Evolutionary conservation across 139 green algal species (phyloP), one percentile per base, ranked within the genome.

Genomic region (Closterium sp.): DNA sequence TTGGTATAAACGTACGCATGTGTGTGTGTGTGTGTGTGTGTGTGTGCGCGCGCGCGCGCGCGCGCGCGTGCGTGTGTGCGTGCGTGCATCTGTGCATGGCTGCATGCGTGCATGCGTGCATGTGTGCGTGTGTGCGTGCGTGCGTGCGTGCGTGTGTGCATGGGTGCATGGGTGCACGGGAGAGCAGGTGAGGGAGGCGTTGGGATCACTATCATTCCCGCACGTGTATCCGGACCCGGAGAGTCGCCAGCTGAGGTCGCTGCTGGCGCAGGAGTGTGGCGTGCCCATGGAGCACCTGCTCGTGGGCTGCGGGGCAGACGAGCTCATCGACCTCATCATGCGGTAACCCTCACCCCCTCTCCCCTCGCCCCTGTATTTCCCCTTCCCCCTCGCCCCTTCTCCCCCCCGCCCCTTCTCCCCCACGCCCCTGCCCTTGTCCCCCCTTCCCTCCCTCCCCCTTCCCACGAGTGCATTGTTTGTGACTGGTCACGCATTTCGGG

Each of bases 201-300:
- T 99, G n/a, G 97, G 94, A 4, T 95, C 79, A 1, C 97, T 99
- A 96, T 10, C 94, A 0, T 99, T 98, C 90, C 97, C 98, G 0
- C 96, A 99, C 94, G 98, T 99, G 86, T 99, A 99, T 93, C 98
- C 98, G 13, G 98, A 99, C 94, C 98, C 98, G 10, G 97, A 99
- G 95, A 97, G 96, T 1, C 92, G 97, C 6, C 91, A 90, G 29
- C 95, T 99, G 73, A 95, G 98, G 0, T 94, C 95, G 45, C 97
- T 95, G 0, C 96, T 99, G 17, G 94, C 96, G 0, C 73, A 97
- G 45, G 95, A 96, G 93, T 95, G 96, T 79, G 95, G 96, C 89
- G 96, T 99, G 9, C 96, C 97, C 0, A 92, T 95, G 34, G 97
- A 99, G 95, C 93, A 99, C 91, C 91, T 99, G 11, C 94, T 99